A percentile compares a stretch with the other conserved stretches of the same genome.
Evolutionary conservation across 164 flowering plant species (phyloP).

Genomic region (Litsea cubeba): DNA sequence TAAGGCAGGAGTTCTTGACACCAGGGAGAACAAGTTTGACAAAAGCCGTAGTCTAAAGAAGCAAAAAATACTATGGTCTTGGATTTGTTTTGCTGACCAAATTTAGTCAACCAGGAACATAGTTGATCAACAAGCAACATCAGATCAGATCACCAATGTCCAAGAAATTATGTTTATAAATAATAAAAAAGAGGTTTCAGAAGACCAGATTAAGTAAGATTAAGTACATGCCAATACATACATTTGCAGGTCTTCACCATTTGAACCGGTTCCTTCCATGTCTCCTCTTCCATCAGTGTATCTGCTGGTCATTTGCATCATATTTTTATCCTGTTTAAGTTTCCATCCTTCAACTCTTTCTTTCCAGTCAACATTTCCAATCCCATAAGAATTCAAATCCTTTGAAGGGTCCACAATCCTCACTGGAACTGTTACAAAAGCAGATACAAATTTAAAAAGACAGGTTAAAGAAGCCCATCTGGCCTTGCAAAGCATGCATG

Average conservation of each 20-base stretch:
- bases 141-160: neutral
- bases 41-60: neutral
- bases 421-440: conserved; percentile 65
- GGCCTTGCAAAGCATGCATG: neutral
- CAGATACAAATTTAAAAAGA: conserved; percentile 2
- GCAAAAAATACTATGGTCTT: neutral
- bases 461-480: conserved; percentile 3
- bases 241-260: conserved; percentile 95
- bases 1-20: no score
- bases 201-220: neutral
- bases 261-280: conserved; percentile 94
- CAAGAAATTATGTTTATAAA: neutral
- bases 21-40: no score
- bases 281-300: conserved; percentile 77
- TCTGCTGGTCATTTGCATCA: conserved; percentile 60
- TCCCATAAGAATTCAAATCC: conserved; percentile 92
- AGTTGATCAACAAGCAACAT: neutral
- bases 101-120: neutral
- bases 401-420: conserved; percentile 93
- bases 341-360: conserved; percentile 98
- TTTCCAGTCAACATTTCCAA: conserved; percentile 98
- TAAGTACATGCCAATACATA: conserved; percentile 21
- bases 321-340: conserved; percentile 82
- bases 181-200: neutral
- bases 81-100: neutral